A percentile compares a stretch with the other conserved stretches of the same genome.
Conservation (phyloP, 2,329 filamentous ascomycete species). For the Monilinia vaccinii-corymbosi region DNA sequence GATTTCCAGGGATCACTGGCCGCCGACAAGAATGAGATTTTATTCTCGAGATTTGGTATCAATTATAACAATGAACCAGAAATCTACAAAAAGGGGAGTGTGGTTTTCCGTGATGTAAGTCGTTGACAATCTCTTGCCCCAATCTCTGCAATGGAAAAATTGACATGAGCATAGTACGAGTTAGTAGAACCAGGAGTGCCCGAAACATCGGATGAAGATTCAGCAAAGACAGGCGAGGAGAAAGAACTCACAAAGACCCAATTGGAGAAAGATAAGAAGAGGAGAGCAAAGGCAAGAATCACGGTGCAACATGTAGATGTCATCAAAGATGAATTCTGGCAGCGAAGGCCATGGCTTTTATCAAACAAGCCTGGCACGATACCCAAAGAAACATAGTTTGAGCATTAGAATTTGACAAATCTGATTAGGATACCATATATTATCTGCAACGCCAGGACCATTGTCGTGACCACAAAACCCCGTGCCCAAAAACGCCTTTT, state of each 20-base stretch:
- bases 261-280: constrained; percentile 72
- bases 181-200: constrained; percentile 47
- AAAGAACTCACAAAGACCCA: constrained; percentile 65
- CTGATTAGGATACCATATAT: constrained; percentile 9
- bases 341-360: constrained; percentile 72
- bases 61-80: constrained; percentile 97
- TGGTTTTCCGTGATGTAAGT: constrained; percentile 64
- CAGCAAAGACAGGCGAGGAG: constrained; percentile 41
- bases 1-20: constrained; percentile 64
- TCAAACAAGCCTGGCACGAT: constrained; percentile 65
- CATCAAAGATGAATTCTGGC: constrained; percentile 94
- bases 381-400: constrained; percentile 42
- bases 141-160: not conserved
- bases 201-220: constrained; percentile 37
- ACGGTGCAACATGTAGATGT: constrained; percentile 83
- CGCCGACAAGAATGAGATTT: constrained; percentile 88
- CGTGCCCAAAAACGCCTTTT: constrained; percentile 21
- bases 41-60: constrained; percentile 80
- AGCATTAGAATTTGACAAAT: constrained; percentile 11
- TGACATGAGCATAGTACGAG: constrained; percentile 47
- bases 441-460: constrained; percentile 12
- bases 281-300: constrained; percentile 69
- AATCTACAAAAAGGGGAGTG: constrained; percentile 87
- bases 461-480: constrained; percentile 10
- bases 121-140: not conserved